Percentiles rank a stretch among this genome's conserved stretches.
phyloP scores from a whole-genome alignment of 2,329 filamentous ascomycete species.

The Graphiopsis chlorocephala region DNA sequence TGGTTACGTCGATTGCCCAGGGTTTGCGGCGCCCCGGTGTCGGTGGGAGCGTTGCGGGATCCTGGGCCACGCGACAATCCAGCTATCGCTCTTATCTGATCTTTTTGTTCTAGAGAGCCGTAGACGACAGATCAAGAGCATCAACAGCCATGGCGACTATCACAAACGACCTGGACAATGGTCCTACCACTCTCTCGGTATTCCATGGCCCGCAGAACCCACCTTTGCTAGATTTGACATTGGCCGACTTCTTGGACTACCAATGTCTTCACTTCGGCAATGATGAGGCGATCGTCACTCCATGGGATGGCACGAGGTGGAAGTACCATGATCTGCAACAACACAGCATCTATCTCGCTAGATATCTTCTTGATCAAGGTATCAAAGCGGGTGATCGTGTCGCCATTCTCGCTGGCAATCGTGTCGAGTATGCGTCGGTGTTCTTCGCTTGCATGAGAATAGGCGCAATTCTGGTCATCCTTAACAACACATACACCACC shows the following conservation, averaged over 20 bases:
- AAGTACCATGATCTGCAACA: slow-evolving; percentile 50
- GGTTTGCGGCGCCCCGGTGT: slow-evolving; percentile 5
- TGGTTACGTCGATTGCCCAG: not conserved
- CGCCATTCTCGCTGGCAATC: slow-evolving; percentile 68
- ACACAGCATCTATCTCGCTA: slow-evolving; percentile 39
- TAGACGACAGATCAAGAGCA: slow-evolving; percentile 1
- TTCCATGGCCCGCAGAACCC: slow-evolving; percentile 68
- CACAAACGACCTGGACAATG: slow-evolving; percentile 16
- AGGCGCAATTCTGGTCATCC: slow-evolving; percentile 60
- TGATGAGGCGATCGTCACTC: slow-evolving; percentile 68
- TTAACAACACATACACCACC: slow-evolving; percentile 80
- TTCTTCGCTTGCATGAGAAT: slow-evolving; percentile 66
- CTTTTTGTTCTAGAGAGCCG: not conserved
- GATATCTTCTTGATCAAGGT: slow-evolving; percentile 60
- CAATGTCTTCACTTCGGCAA: slow-evolving; percentile 65
- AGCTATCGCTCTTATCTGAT: slow-evolving; percentile 13
- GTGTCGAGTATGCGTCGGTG: slow-evolving; percentile 59
- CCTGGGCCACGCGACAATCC: not conserved
- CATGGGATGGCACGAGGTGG: slow-evolving; percentile 74
- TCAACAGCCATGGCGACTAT: slow-evolving; percentile 19
- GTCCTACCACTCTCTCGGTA: slow-evolving; percentile 46
- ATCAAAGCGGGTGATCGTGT: slow-evolving; percentile 67
- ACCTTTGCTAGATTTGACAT: slow-evolving; percentile 66
- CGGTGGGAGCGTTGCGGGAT: not conserved
- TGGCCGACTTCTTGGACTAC: slow-evolving; percentile 69